These are phyloP conservation scores for Plectosphaerella plurivora DNA, from an alignment of 2,329 filamentous ascomycete species.

Conservation along the genomic window DNA sequence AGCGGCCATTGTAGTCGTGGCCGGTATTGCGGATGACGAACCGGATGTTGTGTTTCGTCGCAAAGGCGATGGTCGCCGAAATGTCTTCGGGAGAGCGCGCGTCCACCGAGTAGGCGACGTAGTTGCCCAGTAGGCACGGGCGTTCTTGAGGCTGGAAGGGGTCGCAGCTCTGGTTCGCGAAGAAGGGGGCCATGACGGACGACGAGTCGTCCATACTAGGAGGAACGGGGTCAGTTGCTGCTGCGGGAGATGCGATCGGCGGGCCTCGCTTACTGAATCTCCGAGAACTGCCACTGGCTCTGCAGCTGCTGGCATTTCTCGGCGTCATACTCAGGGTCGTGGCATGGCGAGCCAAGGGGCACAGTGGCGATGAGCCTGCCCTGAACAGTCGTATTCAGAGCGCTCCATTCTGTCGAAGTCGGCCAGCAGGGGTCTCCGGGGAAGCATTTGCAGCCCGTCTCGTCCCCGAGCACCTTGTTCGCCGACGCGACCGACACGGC, in stretches of 20 bases:
- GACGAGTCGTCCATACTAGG: slow-evolving; percentile 29
- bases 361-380: slow-evolving; percentile 26
- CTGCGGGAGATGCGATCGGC: background rate
- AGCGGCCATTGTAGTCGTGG: slow-evolving; percentile 49
- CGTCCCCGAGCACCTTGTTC: background rate
- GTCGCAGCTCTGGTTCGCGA: slow-evolving; percentile 32
- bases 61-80: slow-evolving; percentile 41
- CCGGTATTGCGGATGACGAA: slow-evolving; percentile 49
- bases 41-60: slow-evolving; percentile 39
- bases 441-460: slow-evolving; percentile 18
- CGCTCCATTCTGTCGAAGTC: slow-evolving; percentile 18
- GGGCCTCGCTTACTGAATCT: slow-evolving; percentile 13
- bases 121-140: slow-evolving; percentile 34
- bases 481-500: background rate
- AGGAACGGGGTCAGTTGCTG: background rate
- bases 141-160: slow-evolving; percentile 19
- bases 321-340: slow-evolving; percentile 17
- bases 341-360: slow-evolving; percentile 25
- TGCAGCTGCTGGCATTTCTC: slow-evolving; percentile 19
- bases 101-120: slow-evolving; percentile 36
- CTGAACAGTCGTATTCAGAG: slow-evolving; percentile 26
- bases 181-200: slow-evolving; percentile 35
- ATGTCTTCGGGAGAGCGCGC: slow-evolving; percentile 36
- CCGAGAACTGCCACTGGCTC: slow-evolving; percentile 19
- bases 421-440: slow-evolving; percentile 23